phyloP scores from a whole-genome alignment of 345 rosid species.

The Murraya koenigii region DNA sequence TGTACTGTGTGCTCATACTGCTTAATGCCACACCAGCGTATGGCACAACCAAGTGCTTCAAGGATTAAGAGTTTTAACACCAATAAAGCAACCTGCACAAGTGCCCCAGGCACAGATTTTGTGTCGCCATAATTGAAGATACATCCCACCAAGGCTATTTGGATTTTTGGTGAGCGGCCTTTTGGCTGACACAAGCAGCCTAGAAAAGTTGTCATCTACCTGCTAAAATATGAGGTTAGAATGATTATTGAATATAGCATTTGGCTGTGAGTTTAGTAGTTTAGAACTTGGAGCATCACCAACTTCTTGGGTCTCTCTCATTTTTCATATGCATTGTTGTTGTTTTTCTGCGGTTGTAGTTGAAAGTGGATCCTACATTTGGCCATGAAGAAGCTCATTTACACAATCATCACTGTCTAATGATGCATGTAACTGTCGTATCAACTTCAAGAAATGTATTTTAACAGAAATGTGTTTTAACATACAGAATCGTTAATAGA shows the following conservation, averaged over 20 bases:
- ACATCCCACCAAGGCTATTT: background rate
- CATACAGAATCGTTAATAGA: too few relatives aligned
- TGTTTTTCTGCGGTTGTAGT: background rate
- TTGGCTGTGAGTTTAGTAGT: background rate
- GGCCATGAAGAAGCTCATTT: background rate
- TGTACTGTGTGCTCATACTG: background rate
- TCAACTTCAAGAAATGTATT: background rate
- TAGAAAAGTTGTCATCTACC: background rate
- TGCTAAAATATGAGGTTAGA: background rate
- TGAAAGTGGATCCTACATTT: background rate
- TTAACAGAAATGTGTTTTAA: background rate
- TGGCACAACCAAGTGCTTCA: background rate
- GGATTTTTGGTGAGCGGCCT: background rate
- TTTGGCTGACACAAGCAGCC: too few relatives aligned
- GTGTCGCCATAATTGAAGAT: background rate
- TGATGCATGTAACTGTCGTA: background rate
- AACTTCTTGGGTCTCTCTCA: background rate
- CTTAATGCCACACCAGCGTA: background rate
- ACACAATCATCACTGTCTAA: background rate
- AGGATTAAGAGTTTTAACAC: background rate
- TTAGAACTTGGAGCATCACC: background rate
- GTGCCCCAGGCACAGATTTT: background rate
- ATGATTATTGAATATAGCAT: background rate
- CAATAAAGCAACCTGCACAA: background rate
- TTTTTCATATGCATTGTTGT: background rate